Evolutionary conservation across 768 basidiomycete genomes (phyloP), one percentile per base, ranked within the genome.

Genomic region (Serendipita sp.): DNA sequence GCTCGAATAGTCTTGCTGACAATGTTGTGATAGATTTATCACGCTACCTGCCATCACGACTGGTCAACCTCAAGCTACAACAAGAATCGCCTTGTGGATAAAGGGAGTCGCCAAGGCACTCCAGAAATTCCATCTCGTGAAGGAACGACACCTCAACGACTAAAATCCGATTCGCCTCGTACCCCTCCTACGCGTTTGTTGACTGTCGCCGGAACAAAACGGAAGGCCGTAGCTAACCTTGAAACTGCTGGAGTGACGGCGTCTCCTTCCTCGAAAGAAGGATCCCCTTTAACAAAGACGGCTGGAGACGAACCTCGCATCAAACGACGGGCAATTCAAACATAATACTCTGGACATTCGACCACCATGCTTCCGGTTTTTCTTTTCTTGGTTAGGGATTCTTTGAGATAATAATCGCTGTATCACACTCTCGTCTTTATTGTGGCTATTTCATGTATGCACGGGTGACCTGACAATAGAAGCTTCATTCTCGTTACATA

Each of bases 21-120:
- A 60, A 18, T 55, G 15, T 45, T 55, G 27, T 45, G 23, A 3
- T 46, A 93, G 92, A 86, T 94, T 70, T 95, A 85, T 73, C 93
- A 96, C 76, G 93, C 93, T 53, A 95, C 92, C 16, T 96, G 93
- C 74, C 87, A 90, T 75, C 87, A 88, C 29, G 92, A 95, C 3
- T 60, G 55, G 55, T 31, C 55, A 16, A 66, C 69, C 69, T 27
- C 62, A 68, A 34, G 68, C 68, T 16, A 68, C 69, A 11, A 64
- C 66, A 2, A 63, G 67, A n/a, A 66, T 66, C 50, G 63, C 31
- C 43, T 58, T 37, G 29, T 44, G 33, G 53, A 64, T 15, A 48
- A 43, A 37, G 64, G 55, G 44, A 60, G 55, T 34, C 18, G 55
- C 16, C 55, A 60, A 60, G 55, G 27, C 8, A 60, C 55, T 11